Percentiles rank a stretch among this genome's conserved stretches.
These are phyloP conservation scores for Neurospora discreta DNA, from an alignment of 495 filamentous ascomycete genomes.

Conservation along the genomic window DNA sequence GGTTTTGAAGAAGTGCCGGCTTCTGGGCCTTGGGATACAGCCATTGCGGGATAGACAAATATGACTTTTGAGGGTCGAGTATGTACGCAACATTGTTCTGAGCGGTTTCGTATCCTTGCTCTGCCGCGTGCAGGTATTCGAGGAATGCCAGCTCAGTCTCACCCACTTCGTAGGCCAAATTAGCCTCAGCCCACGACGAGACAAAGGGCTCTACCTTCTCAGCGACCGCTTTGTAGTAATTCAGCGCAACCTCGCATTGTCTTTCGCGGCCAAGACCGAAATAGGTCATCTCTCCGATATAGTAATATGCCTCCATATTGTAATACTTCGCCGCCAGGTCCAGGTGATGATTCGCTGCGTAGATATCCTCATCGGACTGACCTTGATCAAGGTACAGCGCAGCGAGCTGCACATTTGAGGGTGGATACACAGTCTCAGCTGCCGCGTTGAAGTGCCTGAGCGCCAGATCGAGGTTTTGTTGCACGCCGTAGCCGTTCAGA, in stretches of 20 bases:
- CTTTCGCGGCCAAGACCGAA: conserved; percentile 70
- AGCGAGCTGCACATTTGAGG: conserved; percentile 75
- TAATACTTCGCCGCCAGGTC: conserved; percentile 83
- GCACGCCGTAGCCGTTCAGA: conserved; percentile 72
- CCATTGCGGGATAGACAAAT: conserved; percentile 30
- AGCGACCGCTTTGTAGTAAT: conserved; percentile 90
- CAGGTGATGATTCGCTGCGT: conserved; percentile 72
- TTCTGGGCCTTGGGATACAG: conserved; percentile 24
- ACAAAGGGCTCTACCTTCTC: conserved; percentile 81
- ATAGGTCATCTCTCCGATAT: conserved; percentile 81
- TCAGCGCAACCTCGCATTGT: conserved; percentile 68
- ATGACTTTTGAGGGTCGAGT: conserved; percentile 64
- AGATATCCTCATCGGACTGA: conserved; percentile 43
- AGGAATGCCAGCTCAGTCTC: conserved; percentile 78
- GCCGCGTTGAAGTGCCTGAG: conserved; percentile 72
- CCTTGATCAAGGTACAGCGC: conserved; percentile 86
- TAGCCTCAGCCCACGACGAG: conserved; percentile 77
- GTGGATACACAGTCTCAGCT: conserved; percentile 72
- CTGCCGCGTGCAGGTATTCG: conserved; percentile 81
- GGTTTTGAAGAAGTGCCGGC: conserved; percentile 51
- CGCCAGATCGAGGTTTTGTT: conserved; percentile 61
- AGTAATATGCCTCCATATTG: conserved; percentile 90
- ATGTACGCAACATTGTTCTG: conserved; percentile 93
- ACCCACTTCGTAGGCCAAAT: conserved; percentile 71
- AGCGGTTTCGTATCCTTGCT: conserved; percentile 88